phyloP scores from a whole-genome alignment of 1,284 basidiomycete species.

The Fomitiporia mediterranea region DNA sequence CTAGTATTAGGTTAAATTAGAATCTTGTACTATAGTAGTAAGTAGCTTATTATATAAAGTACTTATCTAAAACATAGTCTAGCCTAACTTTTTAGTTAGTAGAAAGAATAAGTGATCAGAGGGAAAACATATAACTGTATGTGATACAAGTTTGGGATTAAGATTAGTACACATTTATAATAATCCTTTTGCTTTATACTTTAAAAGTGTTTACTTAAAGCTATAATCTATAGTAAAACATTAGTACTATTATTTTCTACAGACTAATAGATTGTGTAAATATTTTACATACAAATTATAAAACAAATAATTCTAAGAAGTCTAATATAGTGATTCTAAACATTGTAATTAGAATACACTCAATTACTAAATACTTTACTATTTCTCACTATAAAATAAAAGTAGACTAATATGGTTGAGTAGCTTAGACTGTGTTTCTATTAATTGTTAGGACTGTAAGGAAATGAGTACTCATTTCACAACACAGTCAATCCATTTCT shows the following conservation, averaged over 20 bases:
- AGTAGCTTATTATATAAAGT: neutral
- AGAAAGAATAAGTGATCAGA: too few species aligned
- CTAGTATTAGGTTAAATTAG: neutral
- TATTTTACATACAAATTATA: neutral
- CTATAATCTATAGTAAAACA: neutral
- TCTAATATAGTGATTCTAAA: slow-evolving; percentile 4
- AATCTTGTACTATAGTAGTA: too few species aligned
- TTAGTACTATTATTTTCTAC: neutral
- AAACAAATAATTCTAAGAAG: neutral
- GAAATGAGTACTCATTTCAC: too few species aligned
- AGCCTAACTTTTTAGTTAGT: neutral
- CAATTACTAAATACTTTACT: neutral
- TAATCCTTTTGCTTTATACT: neutral
- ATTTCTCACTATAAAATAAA: neutral
- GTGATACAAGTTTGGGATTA: neutral
- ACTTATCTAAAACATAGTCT: too few species aligned
- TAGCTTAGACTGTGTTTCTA: neutral
- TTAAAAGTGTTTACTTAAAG: too few species aligned
- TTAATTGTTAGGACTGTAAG: too few species aligned
- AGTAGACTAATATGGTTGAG: too few species aligned
- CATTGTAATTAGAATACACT: neutral
- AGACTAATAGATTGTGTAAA: neutral
- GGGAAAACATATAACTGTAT: too few species aligned
- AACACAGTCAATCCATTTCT: too few species aligned
- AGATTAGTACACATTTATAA: neutral